Conservation (phyloP, 352 stramenopile species). For the Pythium rhizo-oryzae region DNA sequence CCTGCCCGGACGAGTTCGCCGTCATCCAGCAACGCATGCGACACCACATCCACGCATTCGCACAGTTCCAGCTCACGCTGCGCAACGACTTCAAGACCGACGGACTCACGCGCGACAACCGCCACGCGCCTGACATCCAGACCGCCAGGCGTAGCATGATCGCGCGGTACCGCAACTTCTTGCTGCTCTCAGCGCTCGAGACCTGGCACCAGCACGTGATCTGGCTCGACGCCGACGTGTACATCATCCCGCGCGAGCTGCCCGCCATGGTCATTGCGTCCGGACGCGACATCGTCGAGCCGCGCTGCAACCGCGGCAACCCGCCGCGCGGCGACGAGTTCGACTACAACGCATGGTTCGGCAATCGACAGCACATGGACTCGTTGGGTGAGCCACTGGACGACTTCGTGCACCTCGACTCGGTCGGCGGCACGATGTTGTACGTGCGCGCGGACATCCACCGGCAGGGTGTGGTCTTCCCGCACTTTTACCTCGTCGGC, state of each 20-base stretch:
- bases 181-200: conserved; percentile 37
- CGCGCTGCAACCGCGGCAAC: too few relatives aligned
- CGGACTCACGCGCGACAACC: conserved; percentile 32
- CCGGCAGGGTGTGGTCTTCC: conserved; percentile 46
- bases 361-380: too few relatives aligned
- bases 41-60: too few relatives aligned
- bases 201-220: conserved; percentile 45
- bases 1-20: conserved; percentile 31
- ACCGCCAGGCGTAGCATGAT: conserved; percentile 35
- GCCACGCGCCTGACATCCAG: conserved; percentile 34
- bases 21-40: too few relatives aligned
- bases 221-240: too few relatives aligned
- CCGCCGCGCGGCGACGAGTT: too few relatives aligned
- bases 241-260: too few relatives aligned
- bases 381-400: too few relatives aligned
- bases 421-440: conserved; percentile 49
- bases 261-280: too few relatives aligned
- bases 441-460: conserved; percentile 51
- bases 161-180: conserved; percentile 53
- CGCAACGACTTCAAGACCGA: conserved; percentile 36
- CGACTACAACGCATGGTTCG: too few relatives aligned
- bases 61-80: conserved; percentile 33
- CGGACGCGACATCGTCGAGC: too few relatives aligned
- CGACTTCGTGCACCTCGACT: conserved; percentile 46
- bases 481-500: conserved; percentile 45